Conservation (phyloP, 345 rosid genomes). For the Pistacia vera region DNA sequence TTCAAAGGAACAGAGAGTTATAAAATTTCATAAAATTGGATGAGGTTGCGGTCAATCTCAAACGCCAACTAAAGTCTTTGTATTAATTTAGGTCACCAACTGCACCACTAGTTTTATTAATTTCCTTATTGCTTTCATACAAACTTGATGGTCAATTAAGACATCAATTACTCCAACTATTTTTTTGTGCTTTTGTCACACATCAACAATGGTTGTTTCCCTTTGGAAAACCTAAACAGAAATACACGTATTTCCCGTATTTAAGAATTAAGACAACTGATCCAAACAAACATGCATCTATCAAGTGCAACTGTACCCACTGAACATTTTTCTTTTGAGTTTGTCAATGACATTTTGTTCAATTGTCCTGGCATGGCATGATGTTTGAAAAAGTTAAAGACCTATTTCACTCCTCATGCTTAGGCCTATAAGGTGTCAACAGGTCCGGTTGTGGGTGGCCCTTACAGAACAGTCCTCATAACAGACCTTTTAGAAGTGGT, state of each 20-base stretch:
- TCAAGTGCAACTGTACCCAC: not conserved
- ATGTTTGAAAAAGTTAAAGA: not conserved
- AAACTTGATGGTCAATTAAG: not conserved
- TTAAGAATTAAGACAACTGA: no score
- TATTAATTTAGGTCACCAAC: conserved; percentile 6
- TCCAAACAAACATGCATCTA: no score
- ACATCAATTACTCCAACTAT: not conserved
- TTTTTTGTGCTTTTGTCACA: not conserved
- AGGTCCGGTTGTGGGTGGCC: not conserved
- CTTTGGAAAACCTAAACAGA: no score
- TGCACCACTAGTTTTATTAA: not conserved
- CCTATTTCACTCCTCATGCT: not conserved
- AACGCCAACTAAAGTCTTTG: not conserved
- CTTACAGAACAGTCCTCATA: not conserved
- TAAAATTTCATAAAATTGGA: not conserved
- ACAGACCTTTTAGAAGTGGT: no score
- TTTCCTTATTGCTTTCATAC: no score
- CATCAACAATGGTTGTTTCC: not conserved
- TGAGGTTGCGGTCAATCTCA: not conserved
- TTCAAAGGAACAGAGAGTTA: not conserved
- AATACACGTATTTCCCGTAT: no score
- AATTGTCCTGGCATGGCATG: not conserved
- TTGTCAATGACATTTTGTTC: no score
- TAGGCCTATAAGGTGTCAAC: not conserved
- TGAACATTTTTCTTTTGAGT: not conserved